phyloP scores from a whole-genome alignment of 129 eudicot genomes.

The Centaurea solstitialis region DNA sequence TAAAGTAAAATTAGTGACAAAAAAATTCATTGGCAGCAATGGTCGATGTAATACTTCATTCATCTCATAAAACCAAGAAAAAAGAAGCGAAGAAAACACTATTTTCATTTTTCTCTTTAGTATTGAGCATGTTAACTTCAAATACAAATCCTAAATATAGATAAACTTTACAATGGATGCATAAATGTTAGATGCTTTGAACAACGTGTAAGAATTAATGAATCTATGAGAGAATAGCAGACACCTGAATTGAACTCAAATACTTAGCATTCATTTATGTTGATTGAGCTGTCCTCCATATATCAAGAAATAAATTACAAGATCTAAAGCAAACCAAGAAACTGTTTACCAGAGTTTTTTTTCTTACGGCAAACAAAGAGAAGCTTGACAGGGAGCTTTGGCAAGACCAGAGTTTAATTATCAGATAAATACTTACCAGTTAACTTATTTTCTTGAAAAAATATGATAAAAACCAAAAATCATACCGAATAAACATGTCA shows the following conservation, averaged over 20 bases:
- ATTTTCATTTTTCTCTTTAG: neutral
- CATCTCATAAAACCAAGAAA: neutral
- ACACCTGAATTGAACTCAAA: neutral
- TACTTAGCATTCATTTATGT: neutral
- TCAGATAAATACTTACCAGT: too few species aligned
- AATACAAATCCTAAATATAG: neutral
- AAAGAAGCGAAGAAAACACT: neutral
- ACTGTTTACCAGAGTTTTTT: too few species aligned
- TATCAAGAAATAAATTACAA: neutral
- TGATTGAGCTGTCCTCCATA: neutral
- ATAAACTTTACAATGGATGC: neutral
- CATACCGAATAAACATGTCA: too few species aligned
- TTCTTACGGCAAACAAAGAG: too few species aligned
- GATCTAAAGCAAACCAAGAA: neutral
- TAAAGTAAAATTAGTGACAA: too few species aligned
- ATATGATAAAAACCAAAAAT: too few species aligned
- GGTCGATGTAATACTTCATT: too few species aligned
- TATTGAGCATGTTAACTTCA: neutral
- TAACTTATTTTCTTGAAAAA: too few species aligned
- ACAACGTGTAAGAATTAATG: neutral
- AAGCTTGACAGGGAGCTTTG: too few species aligned
- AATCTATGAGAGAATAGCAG: neutral
- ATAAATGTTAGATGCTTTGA: neutral
- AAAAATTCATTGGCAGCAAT: neutral
- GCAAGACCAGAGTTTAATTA: too few species aligned